Evolutionary conservation across 2,329 filamentous ascomycete genomes (phyloP), one percentile per base, ranked within the genome.

Genomic region (Fusarium nanum): DNA sequence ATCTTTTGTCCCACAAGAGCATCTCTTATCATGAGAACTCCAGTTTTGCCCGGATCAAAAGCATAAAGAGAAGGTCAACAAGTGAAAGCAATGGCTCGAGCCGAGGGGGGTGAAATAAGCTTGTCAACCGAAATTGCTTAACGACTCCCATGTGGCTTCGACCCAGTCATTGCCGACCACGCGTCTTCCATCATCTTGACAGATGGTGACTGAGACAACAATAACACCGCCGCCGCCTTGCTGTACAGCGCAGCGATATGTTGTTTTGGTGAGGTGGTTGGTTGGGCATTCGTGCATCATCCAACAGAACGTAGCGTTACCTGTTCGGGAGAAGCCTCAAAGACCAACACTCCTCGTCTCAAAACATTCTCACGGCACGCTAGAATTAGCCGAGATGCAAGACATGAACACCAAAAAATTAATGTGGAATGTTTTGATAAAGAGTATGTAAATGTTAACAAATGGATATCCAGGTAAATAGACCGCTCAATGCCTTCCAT

Each of bases 271-370:
- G 69, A 61, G 46, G 61, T 67, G 62, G 66, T 70, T 67, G 62
- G 71, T 73, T 72, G 68, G 71, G 71, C 66, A 73, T 42, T 67
- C 66, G 53, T 73, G 71, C 71, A 73, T 71, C 40, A n/a, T 23
- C 60, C 37, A 61, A 40, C 54, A 41, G 60, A 64, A 28, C 18
- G 47, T 56, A 40, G 28, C 59, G 49, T 56, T 69, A 50, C 64
- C 68, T 32, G 45, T 71, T 60, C 46, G 50, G 58, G 63, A 41
- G 41, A 61, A 48, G 66, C 41, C 41, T 32, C 27, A 23, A 56
- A 34, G 23, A 14, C 28, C 30, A 23, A 48, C 34, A 45, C 28
- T 49, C 62, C 49, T 37, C 23, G 34, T 41, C 54, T 46, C 16
- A n/a, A 46, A 56, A 34, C n/a, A 16, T 25, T 48, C 16, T 8